Percentiles rank a stretch among this genome's conserved stretches.
Evolutionary conservation across 2,329 filamentous ascomycete genomes (phyloP).

Genomic region (Aspergillus sp.): DNA sequence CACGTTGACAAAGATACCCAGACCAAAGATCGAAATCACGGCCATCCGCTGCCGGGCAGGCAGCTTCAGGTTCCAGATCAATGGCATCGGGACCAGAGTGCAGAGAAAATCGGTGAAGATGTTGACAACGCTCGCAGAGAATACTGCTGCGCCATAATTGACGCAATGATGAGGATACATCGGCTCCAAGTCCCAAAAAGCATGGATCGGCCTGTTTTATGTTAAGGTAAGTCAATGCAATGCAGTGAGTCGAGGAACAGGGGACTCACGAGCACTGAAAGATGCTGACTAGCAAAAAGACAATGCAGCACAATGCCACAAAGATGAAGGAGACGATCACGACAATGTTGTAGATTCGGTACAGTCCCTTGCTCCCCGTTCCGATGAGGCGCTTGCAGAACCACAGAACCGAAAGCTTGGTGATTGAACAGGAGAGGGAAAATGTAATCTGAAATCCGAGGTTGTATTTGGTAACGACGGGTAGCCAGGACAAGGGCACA

Average conservation of each 20-base stretch:
- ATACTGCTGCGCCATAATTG: slow-evolving; percentile 32
- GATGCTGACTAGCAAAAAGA: slow-evolving; percentile 38
- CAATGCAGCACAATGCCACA: slow-evolving; percentile 30
- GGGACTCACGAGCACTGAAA: slow-evolving; percentile 46
- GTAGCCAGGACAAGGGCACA: slow-evolving; percentile 32
- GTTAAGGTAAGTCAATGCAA: background rate
- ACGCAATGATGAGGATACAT: slow-evolving; percentile 32
- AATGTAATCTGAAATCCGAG: slow-evolving; percentile 42
- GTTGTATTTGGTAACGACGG: slow-evolving; percentile 38
- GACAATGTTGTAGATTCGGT: slow-evolving; percentile 27
- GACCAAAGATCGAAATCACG: slow-evolving; percentile 41
- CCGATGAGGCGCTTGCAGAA: slow-evolving; percentile 39
- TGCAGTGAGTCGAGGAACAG: background rate
- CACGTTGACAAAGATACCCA: slow-evolving; percentile 40
- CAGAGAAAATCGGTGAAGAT: slow-evolving; percentile 40
- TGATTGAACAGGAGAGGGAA: slow-evolving; percentile 35
- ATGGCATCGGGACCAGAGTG: slow-evolving; percentile 43
- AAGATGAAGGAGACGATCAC: slow-evolving; percentile 32
- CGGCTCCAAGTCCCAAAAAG: slow-evolving; percentile 35
- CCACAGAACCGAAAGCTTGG: slow-evolving; percentile 43
- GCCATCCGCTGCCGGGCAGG: slow-evolving; percentile 39
- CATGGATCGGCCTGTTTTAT: slow-evolving; percentile 32
- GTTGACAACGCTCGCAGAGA: slow-evolving; percentile 41
- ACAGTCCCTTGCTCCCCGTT: slow-evolving; percentile 31
- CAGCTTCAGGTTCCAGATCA: slow-evolving; percentile 44